phyloP scores from a whole-genome alignment of 2,329 filamentous ascomycete genomes.

The Aspergillus puulaauensis region DNA sequence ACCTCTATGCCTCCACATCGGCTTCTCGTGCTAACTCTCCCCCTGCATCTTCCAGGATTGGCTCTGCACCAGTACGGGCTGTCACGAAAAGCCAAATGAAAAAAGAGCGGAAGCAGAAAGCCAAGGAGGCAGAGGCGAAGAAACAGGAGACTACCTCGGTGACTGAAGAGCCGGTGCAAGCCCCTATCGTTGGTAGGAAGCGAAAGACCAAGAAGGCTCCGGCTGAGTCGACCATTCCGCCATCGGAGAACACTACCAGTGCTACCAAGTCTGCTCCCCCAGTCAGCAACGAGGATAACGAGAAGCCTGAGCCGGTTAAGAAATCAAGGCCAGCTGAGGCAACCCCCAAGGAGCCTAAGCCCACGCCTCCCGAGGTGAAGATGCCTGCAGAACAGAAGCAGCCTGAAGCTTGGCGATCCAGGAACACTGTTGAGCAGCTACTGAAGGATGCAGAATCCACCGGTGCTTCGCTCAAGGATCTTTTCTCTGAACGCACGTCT shows the following conservation, averaged over 20 bases:
- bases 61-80: constrained; percentile 58
- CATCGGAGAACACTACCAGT: constrained; percentile 16
- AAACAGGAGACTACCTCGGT: constrained; percentile 39
- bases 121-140: constrained; percentile 46
- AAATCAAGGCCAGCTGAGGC: neutral
- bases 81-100: constrained; percentile 64
- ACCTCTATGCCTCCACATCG: constrained; percentile 58
- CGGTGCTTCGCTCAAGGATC: constrained; percentile 38
- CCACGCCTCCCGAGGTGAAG: constrained; percentile 7
- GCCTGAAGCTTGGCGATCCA: constrained; percentile 36
- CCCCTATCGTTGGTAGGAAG: constrained; percentile 63
- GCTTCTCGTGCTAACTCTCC: constrained; percentile 62
- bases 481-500: constrained; percentile 40
- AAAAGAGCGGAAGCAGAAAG: constrained; percentile 56
- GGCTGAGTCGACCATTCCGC: constrained; percentile 14
- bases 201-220: constrained; percentile 56
- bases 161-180: constrained; percentile 55
- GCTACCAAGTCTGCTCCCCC: constrained; percentile 18
- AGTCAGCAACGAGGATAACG: constrained; percentile 9
- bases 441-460: constrained; percentile 38
- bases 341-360: neutral
- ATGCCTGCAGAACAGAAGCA: constrained; percentile 18
- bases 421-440: constrained; percentile 42
- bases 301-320: constrained; percentile 22
- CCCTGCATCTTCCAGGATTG: constrained; percentile 51